A percentile compares a stretch with the other conserved stretches of the same genome.
Conservation (phyloP, 2,329 filamentous ascomycete genomes). For the Bipolaris oryzae region DNA sequence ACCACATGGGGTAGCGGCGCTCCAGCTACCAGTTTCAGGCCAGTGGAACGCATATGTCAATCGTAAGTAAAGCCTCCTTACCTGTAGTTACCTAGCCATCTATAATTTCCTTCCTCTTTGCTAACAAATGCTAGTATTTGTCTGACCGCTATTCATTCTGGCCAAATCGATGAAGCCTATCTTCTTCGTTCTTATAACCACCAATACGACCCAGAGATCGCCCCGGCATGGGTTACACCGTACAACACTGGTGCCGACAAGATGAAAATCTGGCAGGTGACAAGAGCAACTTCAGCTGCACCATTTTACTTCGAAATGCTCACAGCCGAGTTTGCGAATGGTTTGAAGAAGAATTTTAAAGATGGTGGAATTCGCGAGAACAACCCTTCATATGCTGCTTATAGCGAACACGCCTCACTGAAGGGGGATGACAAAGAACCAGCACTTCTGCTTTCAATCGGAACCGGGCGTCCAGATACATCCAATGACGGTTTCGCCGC, state of each 20-base stretch:
- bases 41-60: constrained; percentile 46
- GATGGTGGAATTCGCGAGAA: constrained; percentile 59
- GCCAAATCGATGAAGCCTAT: constrained; percentile 55
- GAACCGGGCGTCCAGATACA: constrained; percentile 54
- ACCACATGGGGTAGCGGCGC: constrained; percentile 27
- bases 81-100: background rate
- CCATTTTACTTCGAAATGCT: constrained; percentile 60
- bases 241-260: constrained; percentile 57
- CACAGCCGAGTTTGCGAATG: constrained; percentile 48
- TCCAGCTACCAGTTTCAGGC: constrained; percentile 13
- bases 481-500: constrained; percentile 55
- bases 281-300: constrained; percentile 59
- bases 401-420: constrained; percentile 55
- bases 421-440: constrained; percentile 53
- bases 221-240: constrained; percentile 53
- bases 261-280: constrained; percentile 59
- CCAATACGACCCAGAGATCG: constrained; percentile 49
- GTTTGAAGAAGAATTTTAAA: constrained; percentile 52
- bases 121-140: constrained; percentile 46
- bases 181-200: constrained; percentile 57
- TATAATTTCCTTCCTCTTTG: background rate
- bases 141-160: constrained; percentile 56
- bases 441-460: constrained; percentile 54
- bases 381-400: constrained; percentile 56
- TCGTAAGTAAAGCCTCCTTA: constrained; percentile 33